These are phyloP conservation scores for Rusavskia elegans DNA, from an alignment of 495 filamentous ascomycete species.

Conservation along the genomic window DNA sequence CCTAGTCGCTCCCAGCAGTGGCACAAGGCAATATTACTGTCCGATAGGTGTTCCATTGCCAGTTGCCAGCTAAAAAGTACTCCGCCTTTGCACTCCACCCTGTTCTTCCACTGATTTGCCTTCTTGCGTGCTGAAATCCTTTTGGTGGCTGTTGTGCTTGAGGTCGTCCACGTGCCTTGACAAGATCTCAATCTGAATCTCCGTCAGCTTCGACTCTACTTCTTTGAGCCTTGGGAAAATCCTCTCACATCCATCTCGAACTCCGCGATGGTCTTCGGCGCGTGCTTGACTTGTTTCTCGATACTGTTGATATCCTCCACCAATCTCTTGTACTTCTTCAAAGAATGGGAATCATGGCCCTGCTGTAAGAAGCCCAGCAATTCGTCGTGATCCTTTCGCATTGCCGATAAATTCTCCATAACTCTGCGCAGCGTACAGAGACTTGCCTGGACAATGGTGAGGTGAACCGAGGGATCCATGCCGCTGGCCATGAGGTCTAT, in stretches of 20 bases:
- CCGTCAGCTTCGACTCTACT: too few relatives aligned
- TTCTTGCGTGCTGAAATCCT: neutral
- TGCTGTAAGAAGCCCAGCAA: neutral
- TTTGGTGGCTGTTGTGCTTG: neutral
- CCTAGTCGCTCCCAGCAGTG: too few relatives aligned
- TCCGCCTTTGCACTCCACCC: neutral
- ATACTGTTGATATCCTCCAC: neutral
- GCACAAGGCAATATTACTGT: too few relatives aligned
- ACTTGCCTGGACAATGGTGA: neutral
- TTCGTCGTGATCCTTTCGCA: neutral
- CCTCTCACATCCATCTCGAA: neutral
- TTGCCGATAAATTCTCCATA: neutral
- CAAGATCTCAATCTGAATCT: neutral
- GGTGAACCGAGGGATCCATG: neutral
- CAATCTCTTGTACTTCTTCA: neutral
- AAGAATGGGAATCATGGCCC: neutral
- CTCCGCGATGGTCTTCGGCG: neutral
- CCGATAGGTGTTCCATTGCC: too few relatives aligned
- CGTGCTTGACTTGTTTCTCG: neutral
- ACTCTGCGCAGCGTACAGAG: neutral
- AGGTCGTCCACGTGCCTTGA: neutral
- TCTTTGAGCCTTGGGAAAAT: neutral
- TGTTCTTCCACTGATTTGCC: neutral
- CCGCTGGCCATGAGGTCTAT: neutral
- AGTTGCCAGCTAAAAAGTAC: too few relatives aligned